Conservation (phyloP, 148 eudicot species). For the Rhododendron kiyosumense region DNA sequence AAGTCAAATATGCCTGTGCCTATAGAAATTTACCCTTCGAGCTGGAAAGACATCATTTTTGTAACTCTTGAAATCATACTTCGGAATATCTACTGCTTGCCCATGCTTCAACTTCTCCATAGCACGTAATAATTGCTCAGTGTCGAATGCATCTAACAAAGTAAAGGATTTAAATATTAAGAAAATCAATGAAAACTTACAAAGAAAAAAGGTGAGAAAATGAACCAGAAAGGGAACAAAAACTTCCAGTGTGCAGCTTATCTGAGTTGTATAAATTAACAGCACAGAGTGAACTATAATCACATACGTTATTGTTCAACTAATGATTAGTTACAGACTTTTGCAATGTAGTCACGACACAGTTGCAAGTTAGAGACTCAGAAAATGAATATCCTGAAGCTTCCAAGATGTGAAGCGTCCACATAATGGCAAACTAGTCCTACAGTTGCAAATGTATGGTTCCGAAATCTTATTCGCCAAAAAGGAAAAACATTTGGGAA, state of each 20-base stretch:
- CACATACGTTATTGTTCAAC: not conserved
- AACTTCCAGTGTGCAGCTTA: not conserved
- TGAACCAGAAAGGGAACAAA: not conserved
- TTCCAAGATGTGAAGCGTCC: not conserved
- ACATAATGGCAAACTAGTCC: not conserved
- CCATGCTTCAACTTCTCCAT: slow-evolving; percentile 87
- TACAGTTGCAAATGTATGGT: not conserved
- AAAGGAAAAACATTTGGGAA: not conserved
- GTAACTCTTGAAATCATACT: slow-evolving; percentile 90
- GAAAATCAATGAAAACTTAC: not conserved
- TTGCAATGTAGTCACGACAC: not conserved
- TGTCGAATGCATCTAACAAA: slow-evolving; percentile 90
- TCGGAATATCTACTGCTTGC: slow-evolving; percentile 85
- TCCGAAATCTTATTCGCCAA: too few relatives aligned
- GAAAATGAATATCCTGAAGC: not conserved
- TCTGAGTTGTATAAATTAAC: not conserved
- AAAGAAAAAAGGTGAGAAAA: not conserved
- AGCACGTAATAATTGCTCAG: slow-evolving; percentile 56
- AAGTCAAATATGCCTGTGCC: not conserved
- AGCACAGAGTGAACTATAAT: not conserved
- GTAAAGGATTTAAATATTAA: slow-evolving; percentile 13
- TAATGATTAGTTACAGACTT: not conserved
- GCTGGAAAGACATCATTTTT: slow-evolving; percentile 55
- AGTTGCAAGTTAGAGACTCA: not conserved
- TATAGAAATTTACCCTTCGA: slow-evolving; percentile 65